Evolutionary conservation across 2,329 filamentous ascomycete species (phyloP).

Genomic region (Ceratocystis destructans): DNA sequence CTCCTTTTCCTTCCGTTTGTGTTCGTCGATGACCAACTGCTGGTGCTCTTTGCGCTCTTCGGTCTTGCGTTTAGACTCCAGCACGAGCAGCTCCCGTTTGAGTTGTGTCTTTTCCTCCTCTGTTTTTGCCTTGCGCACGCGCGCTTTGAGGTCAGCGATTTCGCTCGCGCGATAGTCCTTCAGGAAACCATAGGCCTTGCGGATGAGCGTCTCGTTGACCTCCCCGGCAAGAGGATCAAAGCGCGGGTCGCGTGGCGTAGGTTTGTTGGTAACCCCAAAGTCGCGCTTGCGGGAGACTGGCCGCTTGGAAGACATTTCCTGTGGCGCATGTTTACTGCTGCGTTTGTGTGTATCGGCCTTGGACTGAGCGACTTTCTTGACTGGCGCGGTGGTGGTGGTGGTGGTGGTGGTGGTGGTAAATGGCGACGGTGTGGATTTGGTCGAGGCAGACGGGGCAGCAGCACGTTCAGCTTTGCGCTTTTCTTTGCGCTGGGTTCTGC

Average conservation of each 20-base stretch:
- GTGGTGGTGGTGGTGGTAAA: constrained; percentile 16
- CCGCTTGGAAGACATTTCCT: constrained; percentile 66
- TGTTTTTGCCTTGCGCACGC: constrained; percentile 54
- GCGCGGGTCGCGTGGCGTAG: constrained; percentile 68
- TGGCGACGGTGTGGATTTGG: constrained; percentile 19
- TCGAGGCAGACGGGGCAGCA: constrained; percentile 19
- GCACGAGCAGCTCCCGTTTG: constrained; percentile 58
- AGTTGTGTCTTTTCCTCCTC: constrained; percentile 51
- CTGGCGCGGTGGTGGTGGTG: constrained; percentile 17
- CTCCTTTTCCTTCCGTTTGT: constrained; percentile 72
- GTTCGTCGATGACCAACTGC: constrained; percentile 55
- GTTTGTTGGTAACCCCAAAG: constrained; percentile 37
- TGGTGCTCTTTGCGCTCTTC: constrained; percentile 56
- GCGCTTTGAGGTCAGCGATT: constrained; percentile 56
- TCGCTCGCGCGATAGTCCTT: constrained; percentile 77
- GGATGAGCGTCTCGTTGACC: constrained; percentile 44
- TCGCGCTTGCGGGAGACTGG: constrained; percentile 70
- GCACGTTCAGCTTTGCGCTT: constrained; percentile 21
- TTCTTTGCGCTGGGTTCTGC: constrained; percentile 23
- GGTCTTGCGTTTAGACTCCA: constrained; percentile 65
- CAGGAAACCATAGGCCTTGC: constrained; percentile 73
- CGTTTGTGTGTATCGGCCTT: constrained; percentile 19
- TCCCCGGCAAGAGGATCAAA: constrained; percentile 54
- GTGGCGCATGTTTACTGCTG: constrained; percentile 74
- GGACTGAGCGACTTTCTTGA: constrained; percentile 30